phyloP scores from a whole-genome alignment of 768 basidiomycete species.

The Collybia sordida region DNA sequence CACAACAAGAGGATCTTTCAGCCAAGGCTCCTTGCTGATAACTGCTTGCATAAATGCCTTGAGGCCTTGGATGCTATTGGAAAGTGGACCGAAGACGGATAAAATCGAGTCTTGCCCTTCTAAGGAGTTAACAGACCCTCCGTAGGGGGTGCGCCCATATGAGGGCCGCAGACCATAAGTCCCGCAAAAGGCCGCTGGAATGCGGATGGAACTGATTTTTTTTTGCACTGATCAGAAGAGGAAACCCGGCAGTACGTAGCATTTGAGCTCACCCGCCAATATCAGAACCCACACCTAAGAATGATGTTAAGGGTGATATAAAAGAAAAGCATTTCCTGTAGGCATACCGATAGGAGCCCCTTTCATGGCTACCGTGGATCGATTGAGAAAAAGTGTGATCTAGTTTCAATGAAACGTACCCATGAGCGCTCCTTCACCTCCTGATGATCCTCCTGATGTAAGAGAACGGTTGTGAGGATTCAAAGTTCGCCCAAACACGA shows the following conservation, averaged over 20 bases:
- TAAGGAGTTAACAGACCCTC: conserved; percentile 60
- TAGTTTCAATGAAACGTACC: conserved; percentile 29
- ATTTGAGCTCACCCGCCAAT: conserved; percentile 59
- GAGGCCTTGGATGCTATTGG: conserved; percentile 56
- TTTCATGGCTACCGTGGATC: conserved; percentile 33
- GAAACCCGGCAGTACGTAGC: neutral
- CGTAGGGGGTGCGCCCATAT: conserved; percentile 68
- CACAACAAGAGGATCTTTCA: conserved; percentile 56
- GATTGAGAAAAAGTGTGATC: neutral
- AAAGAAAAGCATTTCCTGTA: neutral
- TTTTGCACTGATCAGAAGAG: neutral
- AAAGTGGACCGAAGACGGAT: conserved; percentile 76
- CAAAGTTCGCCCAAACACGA: conserved; percentile 74
- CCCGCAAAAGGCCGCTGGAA: conserved; percentile 67
- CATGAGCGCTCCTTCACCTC: conserved; percentile 82
- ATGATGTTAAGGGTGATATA: conserved; percentile 16
- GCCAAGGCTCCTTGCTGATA: conserved; percentile 61
- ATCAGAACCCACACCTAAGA: conserved; percentile 74
- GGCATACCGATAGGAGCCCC: conserved; percentile 42
- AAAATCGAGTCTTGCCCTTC: conserved; percentile 71
- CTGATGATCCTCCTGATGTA: conserved; percentile 79
- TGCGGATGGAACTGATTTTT: conserved; percentile 60
- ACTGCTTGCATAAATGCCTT: conserved; percentile 68
- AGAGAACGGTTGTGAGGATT: conserved; percentile 75
- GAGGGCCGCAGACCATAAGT: conserved; percentile 73